A percentile compares a stretch with the other conserved stretches of the same genome.
Conservation (phyloP, 2,329 filamentous ascomycete species). For the Laburnicola sp. region DNA sequence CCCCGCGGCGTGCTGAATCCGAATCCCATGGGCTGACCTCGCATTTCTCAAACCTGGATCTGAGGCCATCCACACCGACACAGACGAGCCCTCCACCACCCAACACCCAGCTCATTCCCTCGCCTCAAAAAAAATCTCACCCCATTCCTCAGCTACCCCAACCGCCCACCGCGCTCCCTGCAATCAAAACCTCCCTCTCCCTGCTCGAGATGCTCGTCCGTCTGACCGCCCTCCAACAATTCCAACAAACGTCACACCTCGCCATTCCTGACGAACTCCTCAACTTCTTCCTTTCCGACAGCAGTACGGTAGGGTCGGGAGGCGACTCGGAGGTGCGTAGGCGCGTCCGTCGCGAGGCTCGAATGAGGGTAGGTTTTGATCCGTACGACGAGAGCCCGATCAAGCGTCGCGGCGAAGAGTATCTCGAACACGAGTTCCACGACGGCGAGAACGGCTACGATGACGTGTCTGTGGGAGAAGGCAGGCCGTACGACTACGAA, state of each 20-base stretch:
- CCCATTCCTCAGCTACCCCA: constrained; percentile 17
- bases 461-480: constrained; percentile 10
- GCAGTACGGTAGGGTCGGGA: constrained; percentile 66
- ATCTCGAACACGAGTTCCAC: constrained; percentile 53
- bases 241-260: constrained; percentile 86
- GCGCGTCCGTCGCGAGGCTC: constrained; percentile 62
- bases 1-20: constrained; percentile 28
- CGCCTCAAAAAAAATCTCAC: constrained; percentile 25
- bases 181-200: constrained; percentile 70
- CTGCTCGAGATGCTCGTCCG: constrained; percentile 87
- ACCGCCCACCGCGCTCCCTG: constrained; percentile 40
- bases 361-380: constrained; percentile 68
- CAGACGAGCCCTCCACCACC: constrained; percentile 14
- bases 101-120: constrained; percentile 34
- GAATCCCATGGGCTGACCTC: constrained; percentile 48
- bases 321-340: constrained; percentile 64
- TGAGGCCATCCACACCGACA: constrained; percentile 37
- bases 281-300: constrained; percentile 80
- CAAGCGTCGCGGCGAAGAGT: constrained; percentile 68
- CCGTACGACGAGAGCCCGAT: constrained; percentile 72
- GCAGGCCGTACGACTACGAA: constrained; percentile 32
- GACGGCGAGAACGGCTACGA: constrained; percentile 15
- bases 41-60: constrained; percentile 53
- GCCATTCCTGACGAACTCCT: constrained; percentile 86
- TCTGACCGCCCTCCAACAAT: constrained; percentile 84